These are phyloP conservation scores for Hypocreales sp. DNA, from an alignment of 2,329 filamentous ascomycete species.

Conservation along the genomic window DNA sequence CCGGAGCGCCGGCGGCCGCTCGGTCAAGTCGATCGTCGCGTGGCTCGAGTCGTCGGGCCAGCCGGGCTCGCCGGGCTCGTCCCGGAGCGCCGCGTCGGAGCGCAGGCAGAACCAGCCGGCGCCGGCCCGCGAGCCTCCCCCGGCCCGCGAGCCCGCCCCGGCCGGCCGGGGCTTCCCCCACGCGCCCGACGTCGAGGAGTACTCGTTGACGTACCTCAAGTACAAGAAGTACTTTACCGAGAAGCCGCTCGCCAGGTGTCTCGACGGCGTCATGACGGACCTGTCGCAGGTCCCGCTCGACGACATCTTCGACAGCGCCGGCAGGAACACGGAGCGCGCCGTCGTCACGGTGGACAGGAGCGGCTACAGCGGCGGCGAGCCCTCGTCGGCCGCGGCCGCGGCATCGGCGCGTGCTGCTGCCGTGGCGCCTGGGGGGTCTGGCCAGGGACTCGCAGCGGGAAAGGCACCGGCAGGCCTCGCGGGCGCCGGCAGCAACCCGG, in stretches of 20 bases:
- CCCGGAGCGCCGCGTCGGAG: not conserved
- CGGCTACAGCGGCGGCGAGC: not conserved
- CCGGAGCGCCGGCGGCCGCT: constrained; percentile 6
- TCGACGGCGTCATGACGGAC: constrained; percentile 8
- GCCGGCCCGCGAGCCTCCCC: not conserved
- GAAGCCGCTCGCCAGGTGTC: constrained; percentile 13
- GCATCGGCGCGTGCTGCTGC: too few relatives aligned
- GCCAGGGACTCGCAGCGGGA: too few relatives aligned
- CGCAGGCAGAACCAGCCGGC: not conserved
- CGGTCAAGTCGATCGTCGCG: constrained; percentile 16
- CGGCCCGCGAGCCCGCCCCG: too few relatives aligned
- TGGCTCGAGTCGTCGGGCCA: constrained; percentile 12
- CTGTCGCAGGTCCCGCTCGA: constrained; percentile 1
- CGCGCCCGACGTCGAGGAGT: constrained; percentile 11
- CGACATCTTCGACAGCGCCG: constrained; percentile 1
- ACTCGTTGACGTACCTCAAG: constrained; percentile 16
- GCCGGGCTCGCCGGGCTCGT: constrained; percentile 1
- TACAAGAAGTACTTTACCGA: constrained; percentile 17
- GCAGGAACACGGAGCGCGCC: constrained; percentile 1
- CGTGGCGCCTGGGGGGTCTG: too few relatives aligned
- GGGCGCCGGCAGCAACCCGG: not conserved
- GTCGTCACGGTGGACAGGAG: not conserved
- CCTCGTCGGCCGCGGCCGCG: not conserved
- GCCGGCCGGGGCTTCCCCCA: not conserved
- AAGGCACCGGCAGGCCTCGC: too few relatives aligned